A percentile compares a stretch with the other conserved stretches of the same genome.
Conservation (phyloP, 768 basidiomycete genomes). For the Tulasnella sp. region DNA sequence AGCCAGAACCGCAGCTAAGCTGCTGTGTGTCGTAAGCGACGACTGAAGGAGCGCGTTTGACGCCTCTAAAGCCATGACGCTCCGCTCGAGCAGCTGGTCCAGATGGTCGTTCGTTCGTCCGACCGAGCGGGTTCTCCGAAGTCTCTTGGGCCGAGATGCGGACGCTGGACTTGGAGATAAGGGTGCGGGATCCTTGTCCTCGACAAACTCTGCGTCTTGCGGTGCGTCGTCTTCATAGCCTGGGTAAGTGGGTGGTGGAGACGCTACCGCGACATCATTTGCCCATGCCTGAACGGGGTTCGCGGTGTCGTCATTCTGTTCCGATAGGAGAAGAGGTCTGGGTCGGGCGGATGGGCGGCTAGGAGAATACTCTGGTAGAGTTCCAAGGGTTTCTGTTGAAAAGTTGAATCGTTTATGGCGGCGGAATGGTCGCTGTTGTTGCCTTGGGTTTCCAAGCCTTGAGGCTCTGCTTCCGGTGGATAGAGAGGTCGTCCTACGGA, state of each 20-base stretch:
- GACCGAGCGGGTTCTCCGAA: constrained; percentile 1
- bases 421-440: constrained; percentile 2
- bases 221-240: constrained; percentile 7
- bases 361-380: constrained; percentile 30
- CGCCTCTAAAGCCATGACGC: constrained; percentile 83
- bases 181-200: constrained; percentile 10
- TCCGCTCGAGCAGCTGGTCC: constrained; percentile 78
- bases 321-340: constrained; percentile 1
- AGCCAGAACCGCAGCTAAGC: constrained; percentile 53
- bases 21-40: constrained; percentile 71
- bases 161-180: neutral
- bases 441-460: neutral
- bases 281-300: neutral
- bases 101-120: constrained; percentile 13
- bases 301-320: constrained; percentile 3
- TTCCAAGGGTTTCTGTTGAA: constrained; percentile 20
- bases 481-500: neutral
- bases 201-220: constrained; percentile 8
- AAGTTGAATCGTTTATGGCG: constrained; percentile 32
- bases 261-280: constrained; percentile 1
- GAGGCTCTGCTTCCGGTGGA: constrained; percentile 6
- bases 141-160: neutral
- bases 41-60: constrained; percentile 78
- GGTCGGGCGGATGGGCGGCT: neutral
- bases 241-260: constrained; percentile 25